Base-by-base conservation (phyloP, 495 filamentous ascomycete species). In the Trichoderma orchidacearum region DNA sequence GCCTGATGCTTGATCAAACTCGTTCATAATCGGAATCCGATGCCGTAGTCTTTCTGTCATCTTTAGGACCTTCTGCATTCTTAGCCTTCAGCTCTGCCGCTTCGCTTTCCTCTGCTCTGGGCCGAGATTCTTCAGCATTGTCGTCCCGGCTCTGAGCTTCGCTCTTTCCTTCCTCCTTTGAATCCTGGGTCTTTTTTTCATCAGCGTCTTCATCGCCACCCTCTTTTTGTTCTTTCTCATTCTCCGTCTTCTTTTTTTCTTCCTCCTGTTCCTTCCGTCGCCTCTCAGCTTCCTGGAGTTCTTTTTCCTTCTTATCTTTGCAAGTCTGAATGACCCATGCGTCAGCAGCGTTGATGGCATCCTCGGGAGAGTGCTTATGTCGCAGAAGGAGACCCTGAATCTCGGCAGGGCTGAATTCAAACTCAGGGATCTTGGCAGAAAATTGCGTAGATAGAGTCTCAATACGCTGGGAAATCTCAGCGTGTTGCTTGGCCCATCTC, bases 321-420 rank as follows among this genome's bases (percentile, higher is more conserved):
- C 75, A 72, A 21, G 77, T 71, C 11, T 69, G 68, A 57, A 78
- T 66, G 6, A 86, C 75, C 80, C 85, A 90, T 18, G 69, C 68
- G 30, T 71, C 72, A 0, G 75, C 78, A 15, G 77, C 77, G 6
- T 71, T 69, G 12, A 87, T 77, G 15, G 84, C 83, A 28, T 54
- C 67, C 57, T 84, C 76, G 18, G 86, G 84, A 55, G 76, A 66
- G 30, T 74, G 70, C 72, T 87, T 88, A 61, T 89, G 72, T 64
- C 80, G 82, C 45, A 90, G 70, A 25, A 90, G 72, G 61, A 80
- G 86, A 3, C 86, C 86, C 67, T 92, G 87, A 31, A 92, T 80
- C 71, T 90, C 87, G 11, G 87, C 87, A 0, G 87, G 85, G 17
- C 78, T 81, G 60, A 90, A 86, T 58, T 80, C 79, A 23, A 74